phyloP scores from a whole-genome alignment of 1,284 basidiomycete species.

The Vanrija pseudolonga region DNA sequence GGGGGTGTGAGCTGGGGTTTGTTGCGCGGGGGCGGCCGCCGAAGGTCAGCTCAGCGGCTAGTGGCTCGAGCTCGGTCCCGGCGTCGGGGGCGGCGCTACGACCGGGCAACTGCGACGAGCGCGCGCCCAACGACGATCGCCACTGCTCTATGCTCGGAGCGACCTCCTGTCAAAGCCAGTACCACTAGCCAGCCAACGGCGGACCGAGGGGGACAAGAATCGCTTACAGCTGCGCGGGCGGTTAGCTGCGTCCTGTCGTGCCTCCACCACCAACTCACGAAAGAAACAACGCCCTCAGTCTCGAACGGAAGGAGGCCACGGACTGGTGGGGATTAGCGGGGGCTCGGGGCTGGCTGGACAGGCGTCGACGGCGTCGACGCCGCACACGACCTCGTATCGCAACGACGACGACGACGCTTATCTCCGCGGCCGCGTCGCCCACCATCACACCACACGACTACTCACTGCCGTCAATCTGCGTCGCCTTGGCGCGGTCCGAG shows the following conservation, averaged over 20 bases:
- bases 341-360: too few species aligned
- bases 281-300: slow-evolving; percentile 74
- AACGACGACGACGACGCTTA: background rate
- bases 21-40: slow-evolving; percentile 19
- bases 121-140: too few species aligned
- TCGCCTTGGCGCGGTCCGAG: slow-evolving; percentile 22
- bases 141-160: too few species aligned
- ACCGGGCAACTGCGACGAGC: too few species aligned
- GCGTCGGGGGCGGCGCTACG: too few species aligned
- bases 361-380: too few species aligned
- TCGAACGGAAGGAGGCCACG: slow-evolving; percentile 72
- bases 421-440: background rate
- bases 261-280: slow-evolving; percentile 52
- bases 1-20: background rate
- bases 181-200: background rate
- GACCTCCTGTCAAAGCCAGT: too few species aligned
- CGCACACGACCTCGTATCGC: too few species aligned
- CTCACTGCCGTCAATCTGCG: slow-evolving; percentile 37
- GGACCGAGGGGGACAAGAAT: background rate
- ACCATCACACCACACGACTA: background rate
- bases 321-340: slow-evolving; percentile 40
- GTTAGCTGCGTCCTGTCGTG: background rate
- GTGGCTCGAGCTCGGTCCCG: too few species aligned
- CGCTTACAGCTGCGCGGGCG: slow-evolving; percentile 7
- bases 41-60: too few species aligned